These are phyloP conservation scores for Aspergillus sp. DNA, from an alignment of 2,329 filamentous ascomycete species.

Conservation along the genomic window DNA sequence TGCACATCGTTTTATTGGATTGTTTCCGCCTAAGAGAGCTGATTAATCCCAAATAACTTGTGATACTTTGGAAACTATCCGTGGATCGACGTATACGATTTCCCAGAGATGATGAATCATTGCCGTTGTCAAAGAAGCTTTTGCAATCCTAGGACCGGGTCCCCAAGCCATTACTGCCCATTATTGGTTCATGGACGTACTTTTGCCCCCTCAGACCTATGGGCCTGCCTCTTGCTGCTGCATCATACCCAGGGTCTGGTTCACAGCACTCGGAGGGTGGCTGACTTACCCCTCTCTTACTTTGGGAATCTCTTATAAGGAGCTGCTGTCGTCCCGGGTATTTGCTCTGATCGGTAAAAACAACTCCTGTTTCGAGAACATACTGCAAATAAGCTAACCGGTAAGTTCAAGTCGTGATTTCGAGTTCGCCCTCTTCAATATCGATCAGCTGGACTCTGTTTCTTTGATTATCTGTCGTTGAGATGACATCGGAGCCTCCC, in stretches of 20 bases:
- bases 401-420: not conserved
- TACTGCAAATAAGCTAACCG: not conserved
- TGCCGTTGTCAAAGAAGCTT: constrained; percentile 5
- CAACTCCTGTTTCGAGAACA: not conserved
- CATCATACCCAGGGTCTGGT: constrained; percentile 13
- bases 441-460: not conserved
- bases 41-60: constrained; percentile 6
- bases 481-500: not conserved
- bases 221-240: constrained; percentile 10
- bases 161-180: constrained; percentile 2
- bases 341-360: not conserved
- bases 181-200: constrained; percentile 13
- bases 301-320: not conserved
- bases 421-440: not conserved
- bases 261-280: constrained; percentile 7
- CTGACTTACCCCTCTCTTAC: constrained; percentile 18
- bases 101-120: constrained; percentile 11
- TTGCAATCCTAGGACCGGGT: constrained; percentile 5
- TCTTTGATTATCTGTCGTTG: not conserved
- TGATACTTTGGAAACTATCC: not conserved
- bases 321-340: not conserved
- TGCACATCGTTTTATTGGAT: not conserved
- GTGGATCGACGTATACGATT: not conserved
- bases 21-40: not conserved
- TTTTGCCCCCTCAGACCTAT: constrained; percentile 7